Conservation (phyloP, 495 filamentous ascomycete genomes). For the Talaromyces liani region DNA sequence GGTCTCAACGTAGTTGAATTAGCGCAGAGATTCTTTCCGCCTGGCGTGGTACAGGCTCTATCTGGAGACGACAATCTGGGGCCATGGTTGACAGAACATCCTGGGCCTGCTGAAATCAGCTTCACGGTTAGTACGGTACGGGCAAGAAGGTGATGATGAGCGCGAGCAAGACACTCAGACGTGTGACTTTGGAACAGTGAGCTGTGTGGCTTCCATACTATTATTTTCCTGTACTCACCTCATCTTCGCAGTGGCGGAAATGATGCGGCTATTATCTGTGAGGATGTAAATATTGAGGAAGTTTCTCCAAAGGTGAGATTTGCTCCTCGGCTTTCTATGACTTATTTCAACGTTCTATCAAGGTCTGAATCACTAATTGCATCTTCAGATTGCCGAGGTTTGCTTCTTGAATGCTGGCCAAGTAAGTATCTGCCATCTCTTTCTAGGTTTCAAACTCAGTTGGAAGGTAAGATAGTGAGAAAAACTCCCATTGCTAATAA, state of each 20-base stretch:
- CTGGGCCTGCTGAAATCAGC: slow-evolving; percentile 56
- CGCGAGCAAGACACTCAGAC: slow-evolving; percentile 55
- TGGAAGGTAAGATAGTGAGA: too few species aligned
- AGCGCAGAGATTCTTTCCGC: slow-evolving; percentile 52
- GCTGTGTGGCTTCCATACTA: too few species aligned
- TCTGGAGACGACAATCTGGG: slow-evolving; percentile 62
- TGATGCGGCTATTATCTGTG: slow-evolving; percentile 57
- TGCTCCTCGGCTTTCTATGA: too few species aligned
- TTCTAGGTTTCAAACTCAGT: too few species aligned
- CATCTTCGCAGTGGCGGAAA: slow-evolving; percentile 37
- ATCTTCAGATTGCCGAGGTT: slow-evolving; percentile 33
- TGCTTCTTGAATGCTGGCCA: slow-evolving; percentile 48
- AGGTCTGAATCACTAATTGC: too few species aligned
- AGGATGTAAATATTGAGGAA: slow-evolving; percentile 57
- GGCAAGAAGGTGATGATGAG: slow-evolving; percentile 59
- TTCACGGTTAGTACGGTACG: slow-evolving; percentile 62
- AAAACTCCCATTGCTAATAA: too few species aligned
- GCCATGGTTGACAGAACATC: slow-evolving; percentile 49
- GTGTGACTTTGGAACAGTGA: slow-evolving; percentile 45
- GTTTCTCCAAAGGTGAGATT: slow-evolving; percentile 31
- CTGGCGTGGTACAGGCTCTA: slow-evolving; percentile 59
- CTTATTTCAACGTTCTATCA: too few species aligned
- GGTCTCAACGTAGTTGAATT: slow-evolving; percentile 58
- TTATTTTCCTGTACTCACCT: too few species aligned
- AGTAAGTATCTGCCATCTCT: slow-evolving; percentile 41